Conservation (phyloP, 2,329 filamentous ascomycete genomes). For the Pseudocercospora fuligena region DNA sequence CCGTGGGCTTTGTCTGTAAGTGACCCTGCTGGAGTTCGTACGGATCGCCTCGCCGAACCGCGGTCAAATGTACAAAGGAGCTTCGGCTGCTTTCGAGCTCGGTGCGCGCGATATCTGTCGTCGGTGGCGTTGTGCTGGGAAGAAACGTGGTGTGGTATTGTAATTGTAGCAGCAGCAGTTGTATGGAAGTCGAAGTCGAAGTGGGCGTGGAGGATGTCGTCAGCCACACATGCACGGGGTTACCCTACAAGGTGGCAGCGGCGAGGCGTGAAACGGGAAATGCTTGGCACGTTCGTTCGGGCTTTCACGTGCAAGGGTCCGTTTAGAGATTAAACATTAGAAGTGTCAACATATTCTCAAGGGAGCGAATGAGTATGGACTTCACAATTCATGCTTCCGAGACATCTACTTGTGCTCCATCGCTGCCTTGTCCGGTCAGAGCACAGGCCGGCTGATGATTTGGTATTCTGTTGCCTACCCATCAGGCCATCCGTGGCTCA, state of each 20-base stretch:
- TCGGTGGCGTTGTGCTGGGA: conserved; percentile 9
- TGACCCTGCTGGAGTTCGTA: conserved; percentile 12
- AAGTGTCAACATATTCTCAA: not conserved
- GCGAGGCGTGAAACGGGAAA: not conserved
- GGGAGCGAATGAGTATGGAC: not conserved
- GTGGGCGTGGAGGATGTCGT: not conserved
- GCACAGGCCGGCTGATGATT: not conserved
- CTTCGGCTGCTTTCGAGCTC: conserved; percentile 9
- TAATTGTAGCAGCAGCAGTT: not conserved
- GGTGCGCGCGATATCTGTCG: conserved; percentile 9
- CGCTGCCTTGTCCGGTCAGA: not conserved
- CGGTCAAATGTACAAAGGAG: conserved; percentile 10
- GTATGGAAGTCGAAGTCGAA: not conserved
- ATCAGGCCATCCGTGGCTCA: not conserved
- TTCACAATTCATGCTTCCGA: not conserved
- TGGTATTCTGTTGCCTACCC: conserved; percentile 17
- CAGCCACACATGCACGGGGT: not conserved
- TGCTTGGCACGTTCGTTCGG: not conserved
- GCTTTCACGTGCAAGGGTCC: not conserved
- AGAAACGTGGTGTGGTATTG: not conserved
- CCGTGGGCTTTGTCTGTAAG: conserved; percentile 8
- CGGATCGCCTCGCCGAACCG: conserved; percentile 9
- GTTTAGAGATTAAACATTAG: not conserved
- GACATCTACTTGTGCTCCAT: not conserved
- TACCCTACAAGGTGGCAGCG: not conserved